A percentile compares a stretch with the other conserved stretches of the same genome.
These are phyloP conservation scores for Zygoascus bituminiphila DNA, from an alignment of 805 yeast species.

Conservation along the genomic window DNA sequence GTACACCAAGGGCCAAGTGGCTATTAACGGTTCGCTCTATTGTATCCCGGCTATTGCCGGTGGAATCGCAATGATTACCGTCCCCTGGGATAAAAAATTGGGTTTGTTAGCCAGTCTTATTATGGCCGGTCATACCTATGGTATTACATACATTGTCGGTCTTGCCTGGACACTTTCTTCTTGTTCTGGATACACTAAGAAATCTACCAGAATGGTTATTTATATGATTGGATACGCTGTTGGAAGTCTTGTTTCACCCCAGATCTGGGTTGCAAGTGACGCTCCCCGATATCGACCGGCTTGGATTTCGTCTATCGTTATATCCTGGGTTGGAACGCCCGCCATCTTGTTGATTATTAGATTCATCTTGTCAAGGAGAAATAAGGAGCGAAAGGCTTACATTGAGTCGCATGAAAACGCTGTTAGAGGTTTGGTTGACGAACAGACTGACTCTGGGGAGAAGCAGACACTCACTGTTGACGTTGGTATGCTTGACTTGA, in stretches of 20 bases:
- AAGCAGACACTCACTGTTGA: conserved; percentile 26
- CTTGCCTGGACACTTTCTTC: conserved; percentile 36
- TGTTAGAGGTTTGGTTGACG: neutral
- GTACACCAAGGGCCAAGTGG: conserved; percentile 1
- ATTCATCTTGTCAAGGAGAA: conserved; percentile 36
- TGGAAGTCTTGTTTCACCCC: conserved; percentile 48
- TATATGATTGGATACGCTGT: conserved; percentile 40
- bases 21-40: conserved; percentile 18
- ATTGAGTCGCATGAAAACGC: conserved; percentile 1
- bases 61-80: conserved; percentile 34
- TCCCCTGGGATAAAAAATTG: conserved; percentile 34
- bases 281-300: conserved; percentile 38
- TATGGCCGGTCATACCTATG: conserved; percentile 33
- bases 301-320: conserved; percentile 39
- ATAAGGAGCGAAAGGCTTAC: conserved; percentile 3
- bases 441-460: conserved; percentile 3
- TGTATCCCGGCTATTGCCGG: conserved; percentile 35
- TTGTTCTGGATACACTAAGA: conserved; percentile 47
- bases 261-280: conserved; percentile 36
- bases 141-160: conserved; percentile 20
- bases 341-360: conserved; percentile 36
- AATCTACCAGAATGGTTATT: conserved; percentile 37
- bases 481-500: conserved; percentile 41
- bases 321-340: conserved; percentile 38
- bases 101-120: conserved; percentile 35